A percentile compares a stretch with the other conserved stretches of the same genome.
These are phyloP conservation scores for Lipomyces starkeyi DNA, from an alignment of 805 yeast genomes.

Conservation along the genomic window DNA sequence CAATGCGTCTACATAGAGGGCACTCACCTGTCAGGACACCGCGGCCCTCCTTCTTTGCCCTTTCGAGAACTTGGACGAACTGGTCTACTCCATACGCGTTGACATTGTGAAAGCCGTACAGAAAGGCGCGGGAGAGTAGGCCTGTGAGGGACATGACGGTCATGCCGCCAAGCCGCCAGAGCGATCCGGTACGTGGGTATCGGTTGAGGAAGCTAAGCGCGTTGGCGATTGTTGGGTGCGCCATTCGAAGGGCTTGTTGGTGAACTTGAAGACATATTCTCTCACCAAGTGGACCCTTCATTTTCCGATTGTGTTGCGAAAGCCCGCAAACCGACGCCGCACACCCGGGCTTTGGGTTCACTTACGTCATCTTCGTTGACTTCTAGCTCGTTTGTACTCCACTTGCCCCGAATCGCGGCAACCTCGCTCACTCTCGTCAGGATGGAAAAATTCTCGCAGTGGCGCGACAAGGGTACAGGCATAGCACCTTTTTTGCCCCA, in stretches of 20 bases:
- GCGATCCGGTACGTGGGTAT: constrained; percentile 61
- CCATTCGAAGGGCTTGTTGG: background rate
- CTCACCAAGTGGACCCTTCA: background rate
- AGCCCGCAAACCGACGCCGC: background rate
- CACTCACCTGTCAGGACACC: constrained; percentile 64
- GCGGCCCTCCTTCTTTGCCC: constrained; percentile 69
- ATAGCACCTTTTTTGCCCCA: constrained; percentile 83
- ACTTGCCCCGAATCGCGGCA: too few relatives aligned
- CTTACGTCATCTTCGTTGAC: background rate
- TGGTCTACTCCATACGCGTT: constrained; percentile 65
- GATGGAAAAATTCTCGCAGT: constrained; percentile 84
- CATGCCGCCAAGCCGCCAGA: constrained; percentile 74
- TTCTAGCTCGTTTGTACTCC: too few relatives aligned
- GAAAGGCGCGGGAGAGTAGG: constrained; percentile 63
- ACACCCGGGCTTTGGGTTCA: background rate
- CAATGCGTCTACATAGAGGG: constrained; percentile 74
- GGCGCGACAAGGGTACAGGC: constrained; percentile 93
- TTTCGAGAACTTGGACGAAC: constrained; percentile 66
- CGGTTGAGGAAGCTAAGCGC: constrained; percentile 73
- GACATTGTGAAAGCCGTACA: constrained; percentile 69
- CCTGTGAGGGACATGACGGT: constrained; percentile 72
- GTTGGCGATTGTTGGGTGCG: constrained; percentile 12
- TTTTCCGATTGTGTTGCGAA: background rate
- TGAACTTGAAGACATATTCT: background rate
- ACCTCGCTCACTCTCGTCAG: background rate